Conservation (phyloP, 1,139 yeast species). For the Ogataea hybrid region DNA sequence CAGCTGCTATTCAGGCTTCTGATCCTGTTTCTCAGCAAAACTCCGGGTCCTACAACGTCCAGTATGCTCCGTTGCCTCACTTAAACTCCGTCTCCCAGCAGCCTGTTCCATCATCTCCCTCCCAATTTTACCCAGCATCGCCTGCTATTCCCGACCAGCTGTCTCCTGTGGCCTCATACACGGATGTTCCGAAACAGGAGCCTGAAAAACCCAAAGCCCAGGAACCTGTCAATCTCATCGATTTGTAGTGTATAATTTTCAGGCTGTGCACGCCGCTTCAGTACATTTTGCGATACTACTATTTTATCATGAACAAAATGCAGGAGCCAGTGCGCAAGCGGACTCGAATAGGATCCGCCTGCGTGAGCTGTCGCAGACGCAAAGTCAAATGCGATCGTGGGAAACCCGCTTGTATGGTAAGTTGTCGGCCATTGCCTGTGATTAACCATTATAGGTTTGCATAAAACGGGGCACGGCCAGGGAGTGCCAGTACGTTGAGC, state of each 20-base stretch:
- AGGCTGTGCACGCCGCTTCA: constrained; percentile 2
- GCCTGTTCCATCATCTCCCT: constrained; percentile 8
- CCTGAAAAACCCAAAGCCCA: constrained; percentile 7
- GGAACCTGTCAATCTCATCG: constrained; percentile 23
- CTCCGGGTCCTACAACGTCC: background rate
- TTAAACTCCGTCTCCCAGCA: background rate
- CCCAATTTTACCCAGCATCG: constrained; percentile 11
- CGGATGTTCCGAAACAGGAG: background rate
- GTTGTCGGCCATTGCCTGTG: background rate
- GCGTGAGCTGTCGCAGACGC: constrained; percentile 25
- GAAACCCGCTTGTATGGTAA: constrained; percentile 23
- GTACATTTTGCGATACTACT: background rate
- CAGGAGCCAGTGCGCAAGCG: constrained; percentile 9
- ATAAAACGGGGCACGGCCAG: constrained; percentile 26
- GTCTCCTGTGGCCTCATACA: background rate
- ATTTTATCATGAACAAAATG: background rate
- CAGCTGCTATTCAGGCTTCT: background rate
- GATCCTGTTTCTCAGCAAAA: background rate
- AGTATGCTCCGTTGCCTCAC: constrained; percentile 4
- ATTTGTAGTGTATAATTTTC: constrained; percentile 10
- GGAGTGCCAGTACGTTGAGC: constrained; percentile 22
- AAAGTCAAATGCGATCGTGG: constrained; percentile 29
- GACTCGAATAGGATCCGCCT: constrained; percentile 26
- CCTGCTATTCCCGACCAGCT: constrained; percentile 3
- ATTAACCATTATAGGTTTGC: constrained; percentile 28